Percentiles rank a stretch among this genome's conserved stretches.
Evolutionary conservation across 2,329 filamentous ascomycete species (phyloP).

Genomic region (Colletotrichum plurivorum): DNA sequence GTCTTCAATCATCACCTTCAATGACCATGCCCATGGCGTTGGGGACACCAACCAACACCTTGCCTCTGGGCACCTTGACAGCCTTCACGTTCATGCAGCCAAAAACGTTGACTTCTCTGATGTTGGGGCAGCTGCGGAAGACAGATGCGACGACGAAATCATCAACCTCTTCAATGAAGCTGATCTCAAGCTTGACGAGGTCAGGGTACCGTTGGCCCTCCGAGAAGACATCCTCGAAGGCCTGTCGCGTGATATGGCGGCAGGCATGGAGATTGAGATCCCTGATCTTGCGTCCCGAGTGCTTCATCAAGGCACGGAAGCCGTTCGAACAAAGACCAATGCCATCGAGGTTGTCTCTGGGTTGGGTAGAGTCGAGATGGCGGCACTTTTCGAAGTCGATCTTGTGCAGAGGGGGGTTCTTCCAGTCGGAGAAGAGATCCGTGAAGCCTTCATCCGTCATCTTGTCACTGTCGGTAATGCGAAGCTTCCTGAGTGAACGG

Average conservation of each 20-base stretch:
- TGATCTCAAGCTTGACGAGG: conserved; percentile 81
- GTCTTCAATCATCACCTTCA: conserved; percentile 64
- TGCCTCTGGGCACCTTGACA: conserved; percentile 67
- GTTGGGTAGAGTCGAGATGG: conserved; percentile 79
- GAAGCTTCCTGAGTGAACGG: conserved; percentile 78
- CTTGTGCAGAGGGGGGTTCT: conserved; percentile 77
- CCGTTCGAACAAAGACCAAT: conserved; percentile 83
- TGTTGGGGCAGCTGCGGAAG: conserved; percentile 74
- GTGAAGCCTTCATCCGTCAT: conserved; percentile 83
- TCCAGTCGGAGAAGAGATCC: conserved; percentile 81
- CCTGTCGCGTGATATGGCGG: conserved; percentile 80
- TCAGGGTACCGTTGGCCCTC: conserved; percentile 73
- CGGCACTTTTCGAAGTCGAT: conserved; percentile 85
- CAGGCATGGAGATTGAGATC: conserved; percentile 86
- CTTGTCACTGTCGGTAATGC: conserved; percentile 82
- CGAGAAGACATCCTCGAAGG: conserved; percentile 82
- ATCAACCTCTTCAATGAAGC: conserved; percentile 79
- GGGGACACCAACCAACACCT: conserved; percentile 70
- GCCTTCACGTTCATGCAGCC: conserved; percentile 74
- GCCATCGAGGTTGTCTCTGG: conserved; percentile 74
- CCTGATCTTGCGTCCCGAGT: conserved; percentile 78
- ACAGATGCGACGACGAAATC: conserved; percentile 75
- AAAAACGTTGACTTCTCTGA: conserved; percentile 73
- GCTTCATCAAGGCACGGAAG: conserved; percentile 86
- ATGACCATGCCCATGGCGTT: conserved; percentile 74